These are phyloP conservation scores for Leptosphaerulina australis DNA, from an alignment of 2,329 filamentous ascomycete species.

Conservation along the genomic window DNA sequence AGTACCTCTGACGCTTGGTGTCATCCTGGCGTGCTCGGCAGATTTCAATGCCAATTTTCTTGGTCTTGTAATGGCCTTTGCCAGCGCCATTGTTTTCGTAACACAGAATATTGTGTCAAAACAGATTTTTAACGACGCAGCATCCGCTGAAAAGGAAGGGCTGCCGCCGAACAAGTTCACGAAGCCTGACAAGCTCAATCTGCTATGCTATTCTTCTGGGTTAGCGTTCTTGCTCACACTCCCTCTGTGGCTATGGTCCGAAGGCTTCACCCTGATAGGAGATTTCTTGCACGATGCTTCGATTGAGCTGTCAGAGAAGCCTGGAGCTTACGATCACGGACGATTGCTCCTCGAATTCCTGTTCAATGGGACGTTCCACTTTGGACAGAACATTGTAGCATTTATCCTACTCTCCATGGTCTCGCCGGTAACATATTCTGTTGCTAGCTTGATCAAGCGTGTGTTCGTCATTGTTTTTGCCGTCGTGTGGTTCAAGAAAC, in stretches of 20 bases:
- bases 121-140: conserved; percentile 93
- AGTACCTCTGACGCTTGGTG: conserved; percentile 89
- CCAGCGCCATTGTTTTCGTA: conserved; percentile 93
- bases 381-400: conserved; percentile 92
- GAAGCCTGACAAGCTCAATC: conserved; percentile 95
- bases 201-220: conserved; percentile 95
- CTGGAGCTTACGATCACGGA: conserved; percentile 71
- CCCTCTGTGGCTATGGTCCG: conserved; percentile 92
- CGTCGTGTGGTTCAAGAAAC: conserved; percentile 93
- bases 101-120: conserved; percentile 99
- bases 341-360: conserved; percentile 78
- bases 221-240: conserved; percentile 86
- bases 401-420: conserved; percentile 92
- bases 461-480: conserved; percentile 96
- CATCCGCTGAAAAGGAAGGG: conserved; percentile 78
- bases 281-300: conserved; percentile 84
- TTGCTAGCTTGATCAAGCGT: conserved; percentile 93
- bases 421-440: conserved; percentile 95
- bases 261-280: conserved; percentile 76
- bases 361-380: conserved; percentile 97
- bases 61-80: conserved; percentile 86
- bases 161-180: conserved; percentile 63
- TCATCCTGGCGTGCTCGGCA: conserved; percentile 93
- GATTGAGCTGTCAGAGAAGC: conserved; percentile 75
- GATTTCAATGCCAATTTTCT: conserved; percentile 87